Evolutionary conservation across 345 rosid genomes (phyloP).

Genomic region (Gossypium mustelinum): DNA sequence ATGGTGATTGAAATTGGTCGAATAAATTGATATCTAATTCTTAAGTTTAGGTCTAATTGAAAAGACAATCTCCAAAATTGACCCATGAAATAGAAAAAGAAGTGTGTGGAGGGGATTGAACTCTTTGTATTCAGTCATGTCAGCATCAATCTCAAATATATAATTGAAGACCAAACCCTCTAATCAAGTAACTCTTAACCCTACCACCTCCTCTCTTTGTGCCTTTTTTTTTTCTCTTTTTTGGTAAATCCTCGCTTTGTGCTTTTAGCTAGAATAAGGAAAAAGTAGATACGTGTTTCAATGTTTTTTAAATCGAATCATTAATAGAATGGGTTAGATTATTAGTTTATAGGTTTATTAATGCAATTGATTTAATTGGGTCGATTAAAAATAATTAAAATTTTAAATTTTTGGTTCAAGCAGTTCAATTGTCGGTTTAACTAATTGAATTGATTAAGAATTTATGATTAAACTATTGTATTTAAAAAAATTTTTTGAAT

Average conservation of each 20-base stretch:
- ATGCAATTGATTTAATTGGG: too few relatives aligned
- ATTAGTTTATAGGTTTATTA: too few relatives aligned
- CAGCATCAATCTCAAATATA: background rate
- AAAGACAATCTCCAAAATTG: background rate
- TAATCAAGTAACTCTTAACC: background rate
- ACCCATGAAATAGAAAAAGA: background rate
- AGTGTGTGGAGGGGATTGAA: background rate
- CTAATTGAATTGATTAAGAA: too few relatives aligned
- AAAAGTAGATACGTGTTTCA: too few relatives aligned
- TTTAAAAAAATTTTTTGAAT: rapidly evolving
- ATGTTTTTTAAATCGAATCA: too few relatives aligned
- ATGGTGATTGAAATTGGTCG: background rate
- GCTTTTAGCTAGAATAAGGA: background rate
- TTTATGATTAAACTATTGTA: too few relatives aligned
- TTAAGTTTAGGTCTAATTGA: background rate
- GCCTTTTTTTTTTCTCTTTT: background rate
- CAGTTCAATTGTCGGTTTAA: too few relatives aligned
- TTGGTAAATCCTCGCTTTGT: background rate
- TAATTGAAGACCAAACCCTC: background rate
- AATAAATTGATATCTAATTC: background rate
- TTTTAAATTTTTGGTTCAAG: rapidly evolving
- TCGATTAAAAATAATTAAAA: too few relatives aligned
- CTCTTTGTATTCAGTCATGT: background rate
- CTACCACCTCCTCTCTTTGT: background rate
- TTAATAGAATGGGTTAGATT: too few relatives aligned